Evolutionary conservation across 768 basidiomycete species (phyloP), one percentile per base, ranked within the genome.

Genomic region (Coprinopsis marcescibilis): DNA sequence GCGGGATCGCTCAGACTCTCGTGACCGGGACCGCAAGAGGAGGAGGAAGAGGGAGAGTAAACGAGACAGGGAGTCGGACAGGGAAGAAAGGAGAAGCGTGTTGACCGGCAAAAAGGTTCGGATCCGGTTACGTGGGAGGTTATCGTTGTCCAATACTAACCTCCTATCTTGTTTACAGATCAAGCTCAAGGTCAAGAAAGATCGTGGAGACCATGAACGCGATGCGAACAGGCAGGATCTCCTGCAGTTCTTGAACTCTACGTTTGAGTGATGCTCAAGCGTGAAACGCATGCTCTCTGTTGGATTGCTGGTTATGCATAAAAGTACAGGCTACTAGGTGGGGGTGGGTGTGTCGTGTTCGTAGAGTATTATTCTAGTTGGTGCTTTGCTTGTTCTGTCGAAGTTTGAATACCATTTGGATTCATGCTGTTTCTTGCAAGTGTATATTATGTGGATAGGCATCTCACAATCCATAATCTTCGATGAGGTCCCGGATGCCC

Each of bases 121-220:
- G 47, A 35, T 30, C 41, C 19, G 2, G 33, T 48, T 24, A 3
- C n/a, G n/a, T n/a, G n/a, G n/a, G n/a, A n/a, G n/a, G n/a, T n/a
- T 0, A 27, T 14, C 17, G 24, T 14, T 19, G 14, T 13, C 29
- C 4, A 25, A 47, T 14, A 30, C 20, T 14, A 41, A 27, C 52
- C 30, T 35, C 37, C 43, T 11, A 40, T 39, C 23, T 13, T 20
- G 24, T 17, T 34, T 19, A 15, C 48, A 81, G 80, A 81, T 81
- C 39, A 81, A 81, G 57, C 59, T 81, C 33, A 81, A 79, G 58
- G 75, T 82, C 11, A 77, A 76, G 65, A 79, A 77, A 55, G 77
- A 78, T 43, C 73, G 72, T 33, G 71, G 63, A 15, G 80, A 81
- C 50, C 60, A 73, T 32, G 78, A 78, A 55, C 63, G 77, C 52